Evolutionary conservation across 140 eudicot genomes (phyloP).

Genomic region (Ambrosia hybrid): DNA sequence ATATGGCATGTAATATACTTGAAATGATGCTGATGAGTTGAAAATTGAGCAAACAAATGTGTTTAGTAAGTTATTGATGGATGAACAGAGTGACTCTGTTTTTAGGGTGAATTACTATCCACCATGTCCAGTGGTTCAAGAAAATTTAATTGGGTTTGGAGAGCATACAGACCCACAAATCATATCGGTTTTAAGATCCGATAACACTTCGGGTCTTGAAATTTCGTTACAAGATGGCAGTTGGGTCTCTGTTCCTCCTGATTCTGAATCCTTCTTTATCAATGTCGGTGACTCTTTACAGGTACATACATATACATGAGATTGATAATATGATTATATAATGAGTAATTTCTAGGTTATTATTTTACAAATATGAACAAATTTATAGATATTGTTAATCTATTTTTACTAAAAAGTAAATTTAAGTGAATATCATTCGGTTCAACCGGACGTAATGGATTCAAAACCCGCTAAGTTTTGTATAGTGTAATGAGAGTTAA

Average conservation of each 20-base stretch:
- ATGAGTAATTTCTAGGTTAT: neutral
- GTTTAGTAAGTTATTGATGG: no score
- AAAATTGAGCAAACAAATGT: no score
- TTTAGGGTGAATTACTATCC: conserved; percentile 1
- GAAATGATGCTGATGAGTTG: conserved; percentile 29
- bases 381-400: neutral
- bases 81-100: no score
- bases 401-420: no score
- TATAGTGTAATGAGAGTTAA: no score
- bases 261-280: conserved; percentile 62
- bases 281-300: conserved; percentile 84
- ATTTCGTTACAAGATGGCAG: conserved; percentile 46
- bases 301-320: conserved; percentile 31
- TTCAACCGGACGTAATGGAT: no score
- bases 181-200: conserved; percentile 60
- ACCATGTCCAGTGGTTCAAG: conserved; percentile 47
- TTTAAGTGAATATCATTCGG: no score
- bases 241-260: conserved; percentile 70
- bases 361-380: no score
- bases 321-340: no score
- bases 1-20: conserved; percentile 53
- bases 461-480: no score
- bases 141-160: conserved; percentile 57
- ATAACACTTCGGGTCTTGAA: conserved; percentile 46
- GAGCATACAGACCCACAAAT: conserved; percentile 82